These are phyloP conservation scores for Paramecium octaurelia DNA, from an alignment of 73 alveolate species.

Conservation along the genomic window DNA sequence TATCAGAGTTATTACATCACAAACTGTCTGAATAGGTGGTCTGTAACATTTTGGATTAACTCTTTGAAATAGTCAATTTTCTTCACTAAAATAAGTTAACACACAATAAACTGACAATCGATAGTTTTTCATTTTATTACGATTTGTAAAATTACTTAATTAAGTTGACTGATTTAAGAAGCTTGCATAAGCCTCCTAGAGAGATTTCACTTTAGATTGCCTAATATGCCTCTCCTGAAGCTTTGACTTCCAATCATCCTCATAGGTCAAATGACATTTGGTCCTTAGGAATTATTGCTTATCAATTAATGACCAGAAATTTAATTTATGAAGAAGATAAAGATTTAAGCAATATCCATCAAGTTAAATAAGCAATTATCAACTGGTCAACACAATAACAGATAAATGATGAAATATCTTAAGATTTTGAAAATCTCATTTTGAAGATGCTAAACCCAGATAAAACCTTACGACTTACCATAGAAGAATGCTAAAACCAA, in stretches of 20 bases:
- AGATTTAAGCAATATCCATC: not conserved
- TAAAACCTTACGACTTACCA: not conserved
- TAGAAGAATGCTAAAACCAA: not conserved
- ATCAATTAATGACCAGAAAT: not conserved
- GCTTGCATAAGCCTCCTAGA: not conserved
- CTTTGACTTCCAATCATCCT: not conserved
- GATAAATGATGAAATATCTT: not conserved
- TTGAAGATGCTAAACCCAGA: not conserved
- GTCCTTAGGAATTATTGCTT: not conserved
- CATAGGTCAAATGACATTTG: not conserved
- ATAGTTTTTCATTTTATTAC: not conserved
- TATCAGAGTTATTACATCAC: not conserved
- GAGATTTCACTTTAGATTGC: not conserved
- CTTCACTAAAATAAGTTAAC: not conserved
- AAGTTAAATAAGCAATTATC: not conserved
- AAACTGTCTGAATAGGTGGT: not conserved
- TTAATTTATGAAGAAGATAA: not conserved
- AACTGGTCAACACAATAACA: not conserved
- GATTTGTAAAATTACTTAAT: not conserved
- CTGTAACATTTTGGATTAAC: not conserved
- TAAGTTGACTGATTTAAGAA: not conserved
- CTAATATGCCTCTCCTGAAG: not conserved
- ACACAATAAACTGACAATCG: not conserved
- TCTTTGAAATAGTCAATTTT: not conserved
- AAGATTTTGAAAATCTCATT: not conserved